Percentiles rank a stretch among this genome's conserved stretches.
Evolutionary conservation across 2,329 filamentous ascomycete genomes (phyloP).

Genomic region (Penicillium paneum): DNA sequence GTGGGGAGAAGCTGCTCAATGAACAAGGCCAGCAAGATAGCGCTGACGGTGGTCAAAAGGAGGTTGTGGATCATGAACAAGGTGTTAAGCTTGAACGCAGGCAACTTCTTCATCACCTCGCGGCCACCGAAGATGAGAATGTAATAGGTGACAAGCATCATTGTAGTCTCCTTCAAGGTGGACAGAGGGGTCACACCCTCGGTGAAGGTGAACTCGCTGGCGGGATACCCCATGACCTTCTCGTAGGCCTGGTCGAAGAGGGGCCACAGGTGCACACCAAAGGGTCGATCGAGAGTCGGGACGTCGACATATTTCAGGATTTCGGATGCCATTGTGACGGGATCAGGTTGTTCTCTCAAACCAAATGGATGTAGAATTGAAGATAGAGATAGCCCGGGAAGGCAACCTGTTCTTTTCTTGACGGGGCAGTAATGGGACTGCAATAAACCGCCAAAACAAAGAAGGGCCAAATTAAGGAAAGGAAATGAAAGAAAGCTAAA

Average conservation of each 20-base stretch:
- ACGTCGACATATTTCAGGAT: slow-evolving; percentile 54
- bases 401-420: slow-evolving; percentile 1
- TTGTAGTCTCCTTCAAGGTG: slow-evolving; percentile 75
- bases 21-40: slow-evolving; percentile 75
- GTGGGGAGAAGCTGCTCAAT: slow-evolving; percentile 87
- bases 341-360: slow-evolving; percentile 8
- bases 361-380: background rate
- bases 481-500: slow-evolving; percentile 54
- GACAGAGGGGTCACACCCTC: slow-evolving; percentile 83
- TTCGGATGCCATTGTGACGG: slow-evolving; percentile 48
- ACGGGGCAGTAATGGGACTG: background rate
- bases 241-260: slow-evolving; percentile 87
- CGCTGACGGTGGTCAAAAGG: slow-evolving; percentile 82
- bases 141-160: slow-evolving; percentile 86
- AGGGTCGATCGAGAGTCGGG: slow-evolving; percentile 85
- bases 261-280: slow-evolving; percentile 88
- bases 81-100: slow-evolving; percentile 79
- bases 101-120: slow-evolving; percentile 83
- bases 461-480: background rate
- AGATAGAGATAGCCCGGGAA: slow-evolving; percentile 1
- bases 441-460: background rate
- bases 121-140: slow-evolving; percentile 88
- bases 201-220: slow-evolving; percentile 80
- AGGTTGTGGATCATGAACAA: slow-evolving; percentile 98
- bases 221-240: slow-evolving; percentile 72